Evolutionary conservation across 345 rosid genomes (phyloP).

Genomic region (Acer saccharum): DNA sequence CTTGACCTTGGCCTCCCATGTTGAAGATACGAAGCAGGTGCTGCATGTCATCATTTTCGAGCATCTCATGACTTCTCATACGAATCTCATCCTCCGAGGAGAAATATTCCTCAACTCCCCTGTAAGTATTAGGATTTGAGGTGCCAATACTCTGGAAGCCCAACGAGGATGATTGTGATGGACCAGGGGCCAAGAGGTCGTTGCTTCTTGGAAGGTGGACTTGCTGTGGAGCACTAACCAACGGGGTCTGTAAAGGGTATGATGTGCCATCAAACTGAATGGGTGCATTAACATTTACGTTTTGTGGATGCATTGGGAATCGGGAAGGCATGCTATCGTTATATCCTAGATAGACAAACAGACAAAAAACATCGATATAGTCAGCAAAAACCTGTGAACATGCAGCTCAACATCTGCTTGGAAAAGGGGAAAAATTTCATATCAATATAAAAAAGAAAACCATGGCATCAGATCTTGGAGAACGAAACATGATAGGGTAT

Average conservation of each 20-base stretch:
- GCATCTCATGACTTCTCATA: slow-evolving; percentile 78
- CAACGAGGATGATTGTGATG: slow-evolving; percentile 41
- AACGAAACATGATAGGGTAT: no score
- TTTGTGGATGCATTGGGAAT: slow-evolving; percentile 51
- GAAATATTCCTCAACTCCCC: slow-evolving; percentile 60
- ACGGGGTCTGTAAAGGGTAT: slow-evolving; percentile 52
- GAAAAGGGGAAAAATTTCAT: slow-evolving; percentile 3
- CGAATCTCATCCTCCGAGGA: slow-evolving; percentile 88
- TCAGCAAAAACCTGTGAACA: slow-evolving; percentile 10
- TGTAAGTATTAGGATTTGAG: slow-evolving; percentile 47
- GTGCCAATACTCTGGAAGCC: slow-evolving; percentile 43
- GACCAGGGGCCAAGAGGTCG: slow-evolving; percentile 39
- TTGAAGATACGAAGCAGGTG: slow-evolving; percentile 71
- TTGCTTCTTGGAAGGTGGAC: slow-evolving; percentile 39
- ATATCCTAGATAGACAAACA: slow-evolving; percentile 45
- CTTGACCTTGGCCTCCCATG: slow-evolving; percentile 59
- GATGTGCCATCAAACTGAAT: slow-evolving; percentile 50
- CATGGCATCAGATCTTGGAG: background rate
- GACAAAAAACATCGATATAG: background rate
- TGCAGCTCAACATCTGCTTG: background rate
- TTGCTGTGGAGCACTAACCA: slow-evolving; percentile 34
- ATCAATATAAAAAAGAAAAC: background rate
- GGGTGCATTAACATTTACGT: slow-evolving; percentile 42
- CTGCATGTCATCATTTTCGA: slow-evolving; percentile 94
- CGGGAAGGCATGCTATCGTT: slow-evolving; percentile 41